Percentiles rank a stretch among this genome's conserved stretches.
Evolutionary conservation across 2,329 filamentous ascomycete species (phyloP).

Genomic region (Arthrinium phaeospermum): DNA sequence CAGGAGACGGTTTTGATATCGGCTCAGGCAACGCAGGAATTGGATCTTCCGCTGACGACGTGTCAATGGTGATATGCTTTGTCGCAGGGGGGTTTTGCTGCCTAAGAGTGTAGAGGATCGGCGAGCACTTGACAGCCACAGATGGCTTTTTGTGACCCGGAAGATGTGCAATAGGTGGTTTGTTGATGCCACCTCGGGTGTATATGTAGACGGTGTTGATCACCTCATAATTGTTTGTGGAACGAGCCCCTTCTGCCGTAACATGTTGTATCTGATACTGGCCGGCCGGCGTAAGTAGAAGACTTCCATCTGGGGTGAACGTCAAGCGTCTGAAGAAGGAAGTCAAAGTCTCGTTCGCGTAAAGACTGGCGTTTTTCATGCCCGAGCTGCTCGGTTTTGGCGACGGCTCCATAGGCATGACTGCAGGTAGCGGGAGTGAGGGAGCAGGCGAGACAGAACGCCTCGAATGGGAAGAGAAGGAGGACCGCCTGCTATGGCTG

Average conservation of each 20-base stretch:
- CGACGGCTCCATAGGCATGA: slow-evolving; percentile 91
- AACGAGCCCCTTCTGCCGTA: slow-evolving; percentile 48
- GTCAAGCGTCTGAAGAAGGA: slow-evolving; percentile 95
- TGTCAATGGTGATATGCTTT: slow-evolving; percentile 93
- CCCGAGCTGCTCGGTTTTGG: slow-evolving; percentile 75
- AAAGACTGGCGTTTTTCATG: slow-evolving; percentile 85
- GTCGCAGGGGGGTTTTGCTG: slow-evolving; percentile 66
- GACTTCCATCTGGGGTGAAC: slow-evolving; percentile 92
- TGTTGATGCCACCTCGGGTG: slow-evolving; percentile 93
- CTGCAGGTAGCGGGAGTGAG: slow-evolving; percentile 89
- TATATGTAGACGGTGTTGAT: slow-evolving; percentile 99
- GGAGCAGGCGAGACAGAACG: slow-evolving; percentile 93
- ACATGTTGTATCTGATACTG: slow-evolving; percentile 88
- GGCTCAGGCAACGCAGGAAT: slow-evolving; percentile 87
- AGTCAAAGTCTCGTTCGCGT: slow-evolving; percentile 94
- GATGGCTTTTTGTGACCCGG: slow-evolving; percentile 98
- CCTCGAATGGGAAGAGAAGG: slow-evolving; percentile 78
- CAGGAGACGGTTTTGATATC: slow-evolving; percentile 65
- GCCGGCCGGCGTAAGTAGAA: slow-evolving; percentile 91
- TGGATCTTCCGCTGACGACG: slow-evolving; percentile 82
- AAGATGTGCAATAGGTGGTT: slow-evolving; percentile 91
- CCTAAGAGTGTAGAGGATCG: slow-evolving; percentile 83
- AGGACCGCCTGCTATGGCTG: slow-evolving; percentile 92
- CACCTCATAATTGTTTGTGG: slow-evolving; percentile 80
- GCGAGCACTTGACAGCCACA: slow-evolving; percentile 93